phyloP scores from a whole-genome alignment of 225 moss, liverwort and hornwort species.

The Takakia lepidozioides region DNA sequence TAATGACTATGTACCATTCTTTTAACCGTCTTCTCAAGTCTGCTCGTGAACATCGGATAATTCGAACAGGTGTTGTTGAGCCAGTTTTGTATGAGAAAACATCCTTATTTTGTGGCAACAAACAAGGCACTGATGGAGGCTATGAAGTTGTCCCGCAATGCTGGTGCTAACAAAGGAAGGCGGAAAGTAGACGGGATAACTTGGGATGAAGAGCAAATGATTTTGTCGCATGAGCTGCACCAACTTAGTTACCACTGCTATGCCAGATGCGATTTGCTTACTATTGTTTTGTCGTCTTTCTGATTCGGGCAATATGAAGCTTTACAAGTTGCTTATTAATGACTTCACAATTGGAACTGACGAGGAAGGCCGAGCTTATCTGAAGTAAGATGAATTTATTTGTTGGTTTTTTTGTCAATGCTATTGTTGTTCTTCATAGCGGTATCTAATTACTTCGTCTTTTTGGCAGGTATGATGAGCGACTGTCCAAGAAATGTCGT shows the following conservation, averaged over 20 bases:
- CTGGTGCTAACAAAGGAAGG: background rate
- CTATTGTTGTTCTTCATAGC: background rate
- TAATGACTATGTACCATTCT: background rate
- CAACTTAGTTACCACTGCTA: background rate
- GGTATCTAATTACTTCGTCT: background rate
- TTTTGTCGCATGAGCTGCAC: background rate
- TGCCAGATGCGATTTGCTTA: background rate
- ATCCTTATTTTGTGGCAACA: background rate
- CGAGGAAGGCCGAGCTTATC: background rate
- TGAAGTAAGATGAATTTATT: background rate
- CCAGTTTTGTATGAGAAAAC: background rate
- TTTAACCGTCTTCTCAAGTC: background rate
- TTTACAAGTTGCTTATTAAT: background rate
- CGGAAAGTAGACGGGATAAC: background rate
- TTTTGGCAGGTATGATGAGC: background rate
- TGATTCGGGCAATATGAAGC: background rate
- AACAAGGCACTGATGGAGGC: background rate
- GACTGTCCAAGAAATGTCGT: background rate
- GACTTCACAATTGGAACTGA: background rate
- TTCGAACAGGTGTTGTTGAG: background rate
- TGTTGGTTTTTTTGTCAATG: background rate
- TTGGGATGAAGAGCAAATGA: background rate
- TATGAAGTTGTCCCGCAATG: background rate
- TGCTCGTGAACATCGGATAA: background rate
- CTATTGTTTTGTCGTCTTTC: constrained; percentile 1